Conservation (phyloP, 345 rosid genomes). For the Hibiscus mutabilis region DNA sequence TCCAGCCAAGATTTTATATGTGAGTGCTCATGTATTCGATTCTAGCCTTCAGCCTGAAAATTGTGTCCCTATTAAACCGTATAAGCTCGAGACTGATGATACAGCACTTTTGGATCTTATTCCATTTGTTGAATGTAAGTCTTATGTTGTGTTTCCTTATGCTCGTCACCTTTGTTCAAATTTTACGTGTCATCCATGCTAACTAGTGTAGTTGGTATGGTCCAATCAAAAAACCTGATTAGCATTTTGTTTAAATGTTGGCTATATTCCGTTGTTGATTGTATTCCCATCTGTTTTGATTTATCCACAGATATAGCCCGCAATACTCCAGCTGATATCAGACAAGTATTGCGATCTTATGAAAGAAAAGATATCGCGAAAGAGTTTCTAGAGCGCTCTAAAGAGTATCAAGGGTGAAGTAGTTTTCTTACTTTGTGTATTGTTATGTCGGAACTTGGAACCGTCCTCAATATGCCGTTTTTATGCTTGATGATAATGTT, state of each 20-base stretch:
- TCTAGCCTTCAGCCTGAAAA: constrained; percentile 87
- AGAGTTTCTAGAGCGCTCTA: constrained; percentile 82
- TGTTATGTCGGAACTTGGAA: background rate
- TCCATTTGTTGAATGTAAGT: constrained; percentile 93
- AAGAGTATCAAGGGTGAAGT: constrained; percentile 63
- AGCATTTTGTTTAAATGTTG: background rate
- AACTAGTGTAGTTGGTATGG: background rate
- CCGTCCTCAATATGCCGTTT: background rate
- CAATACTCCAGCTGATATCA: constrained; percentile 69
- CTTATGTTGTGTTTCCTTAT: background rate
- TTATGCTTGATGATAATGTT: constrained; percentile 5
- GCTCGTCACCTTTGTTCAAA: background rate
- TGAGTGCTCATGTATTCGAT: constrained; percentile 79
- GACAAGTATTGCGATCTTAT: constrained; percentile 60
- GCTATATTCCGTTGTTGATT: background rate
- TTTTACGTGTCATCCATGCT: background rate
- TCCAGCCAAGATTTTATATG: constrained; percentile 63
- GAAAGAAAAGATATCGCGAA: constrained; percentile 67
- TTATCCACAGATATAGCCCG: constrained; percentile 74
- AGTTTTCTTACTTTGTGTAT: background rate
- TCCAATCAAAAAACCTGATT: background rate
- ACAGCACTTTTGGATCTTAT: constrained; percentile 87
- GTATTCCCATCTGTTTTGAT: background rate
- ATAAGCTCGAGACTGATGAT: constrained; percentile 66
- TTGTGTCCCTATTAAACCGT: constrained; percentile 65